A percentile compares a stretch with the other conserved stretches of the same genome.
phyloP scores from a whole-genome alignment of 805 yeast genomes.

The Wickerhamiella nectarea region DNA sequence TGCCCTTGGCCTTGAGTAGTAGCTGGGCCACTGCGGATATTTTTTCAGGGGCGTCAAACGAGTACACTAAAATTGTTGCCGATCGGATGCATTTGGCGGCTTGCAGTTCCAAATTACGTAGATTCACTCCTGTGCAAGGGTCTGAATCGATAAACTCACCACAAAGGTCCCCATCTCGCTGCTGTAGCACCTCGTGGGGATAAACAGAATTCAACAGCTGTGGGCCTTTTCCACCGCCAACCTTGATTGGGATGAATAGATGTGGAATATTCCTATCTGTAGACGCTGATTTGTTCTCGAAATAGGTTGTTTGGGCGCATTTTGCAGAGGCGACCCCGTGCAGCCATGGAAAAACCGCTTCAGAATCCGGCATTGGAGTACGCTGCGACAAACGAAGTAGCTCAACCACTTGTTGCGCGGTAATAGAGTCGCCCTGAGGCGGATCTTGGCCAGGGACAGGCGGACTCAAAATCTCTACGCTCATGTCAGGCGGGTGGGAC shows the following conservation, averaged over 20 bases:
- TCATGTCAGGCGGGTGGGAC: neutral
- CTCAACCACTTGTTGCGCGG: constrained; percentile 4
- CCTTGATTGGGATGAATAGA: constrained; percentile 19
- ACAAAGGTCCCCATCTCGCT: constrained; percentile 20
- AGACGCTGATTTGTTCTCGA: constrained; percentile 12
- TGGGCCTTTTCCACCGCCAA: constrained; percentile 15
- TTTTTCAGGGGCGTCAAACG: constrained; percentile 30
- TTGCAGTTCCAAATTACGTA: constrained; percentile 78
- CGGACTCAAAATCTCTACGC: constrained; percentile 4
- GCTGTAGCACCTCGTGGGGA: constrained; percentile 7
- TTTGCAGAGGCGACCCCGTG: constrained; percentile 58
- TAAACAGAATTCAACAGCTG: constrained; percentile 5
- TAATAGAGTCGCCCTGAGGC: neutral
- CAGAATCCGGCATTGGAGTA: constrained; percentile 47
- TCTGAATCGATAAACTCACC: constrained; percentile 49
- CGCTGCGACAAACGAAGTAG: neutral
- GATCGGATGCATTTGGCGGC: constrained; percentile 63
- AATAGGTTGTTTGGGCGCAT: constrained; percentile 33
- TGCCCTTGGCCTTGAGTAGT: constrained; percentile 7
- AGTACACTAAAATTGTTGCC: constrained; percentile 67
- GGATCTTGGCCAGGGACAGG: neutral
- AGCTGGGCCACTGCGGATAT: neutral
- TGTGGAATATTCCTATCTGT: constrained; percentile 18
- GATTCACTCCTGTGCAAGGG: constrained; percentile 57
- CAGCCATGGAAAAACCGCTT: constrained; percentile 74